These are phyloP conservation scores for Cladophialophora psammophila DNA, from an alignment of 2,329 filamentous ascomycete genomes.

Conservation along the genomic window DNA sequence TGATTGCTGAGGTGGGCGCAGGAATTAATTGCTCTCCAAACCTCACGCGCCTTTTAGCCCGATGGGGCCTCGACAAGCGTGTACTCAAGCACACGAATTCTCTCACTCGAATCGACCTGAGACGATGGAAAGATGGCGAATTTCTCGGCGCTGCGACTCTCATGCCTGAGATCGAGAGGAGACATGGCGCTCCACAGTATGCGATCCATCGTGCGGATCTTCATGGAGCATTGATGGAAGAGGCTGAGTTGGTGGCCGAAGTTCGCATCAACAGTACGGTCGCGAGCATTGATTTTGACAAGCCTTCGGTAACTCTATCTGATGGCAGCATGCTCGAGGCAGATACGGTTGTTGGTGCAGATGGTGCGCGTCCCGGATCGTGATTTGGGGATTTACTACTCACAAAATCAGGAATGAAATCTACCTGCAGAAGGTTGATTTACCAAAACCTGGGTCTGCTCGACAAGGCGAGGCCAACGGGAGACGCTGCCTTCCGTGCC, in stretches of 20 bases:
- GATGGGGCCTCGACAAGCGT: conserved; percentile 4
- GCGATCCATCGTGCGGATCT: conserved; percentile 44
- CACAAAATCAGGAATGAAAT: conserved; percentile 36
- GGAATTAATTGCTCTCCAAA: conserved; percentile 9
- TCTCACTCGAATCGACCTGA: conserved; percentile 3
- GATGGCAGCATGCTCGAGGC: conserved; percentile 33
- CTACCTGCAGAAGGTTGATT: conserved; percentile 37
- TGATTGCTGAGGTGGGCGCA: conserved; percentile 10
- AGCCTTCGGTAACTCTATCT: conserved; percentile 35
- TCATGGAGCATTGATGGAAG: conserved; percentile 34
- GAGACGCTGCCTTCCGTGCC: conserved; percentile 43
- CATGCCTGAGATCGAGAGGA: conserved; percentile 33
- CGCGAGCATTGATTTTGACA: conserved; percentile 14
- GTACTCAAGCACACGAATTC: neutral
- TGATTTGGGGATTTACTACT: neutral
- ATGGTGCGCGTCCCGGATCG: conserved; percentile 31
- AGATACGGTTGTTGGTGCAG: conserved; percentile 42
- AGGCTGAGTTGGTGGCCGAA: conserved; percentile 32
- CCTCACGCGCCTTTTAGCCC: neutral
- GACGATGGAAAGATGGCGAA: conserved; percentile 15
- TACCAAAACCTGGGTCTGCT: conserved; percentile 9
- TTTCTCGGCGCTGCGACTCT: conserved; percentile 6
- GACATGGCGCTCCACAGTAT: conserved; percentile 42
- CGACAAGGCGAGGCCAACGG: conserved; percentile 39
- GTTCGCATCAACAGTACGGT: conserved; percentile 38